Conservation (phyloP, 2,329 filamentous ascomycete genomes). For the Metarhizium humberi region DNA sequence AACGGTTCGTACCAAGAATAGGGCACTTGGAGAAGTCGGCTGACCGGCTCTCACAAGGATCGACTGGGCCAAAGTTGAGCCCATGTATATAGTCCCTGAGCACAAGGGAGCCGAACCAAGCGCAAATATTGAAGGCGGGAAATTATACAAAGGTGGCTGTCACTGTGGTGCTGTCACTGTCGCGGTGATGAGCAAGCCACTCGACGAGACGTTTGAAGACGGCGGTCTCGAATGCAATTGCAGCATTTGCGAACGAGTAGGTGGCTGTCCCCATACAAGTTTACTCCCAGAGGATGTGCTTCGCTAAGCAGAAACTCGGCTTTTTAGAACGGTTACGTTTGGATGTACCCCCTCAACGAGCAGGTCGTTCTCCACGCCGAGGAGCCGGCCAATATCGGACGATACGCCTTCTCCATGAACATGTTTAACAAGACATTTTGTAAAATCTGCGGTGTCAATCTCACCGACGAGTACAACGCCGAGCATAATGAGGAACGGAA, state of each 20-base stretch:
- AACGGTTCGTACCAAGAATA: slow-evolving; percentile 20
- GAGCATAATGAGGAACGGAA: slow-evolving; percentile 27
- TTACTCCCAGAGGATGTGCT: not conserved
- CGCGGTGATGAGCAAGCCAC: slow-evolving; percentile 30
- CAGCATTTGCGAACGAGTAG: slow-evolving; percentile 36
- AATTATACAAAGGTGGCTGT: slow-evolving; percentile 39
- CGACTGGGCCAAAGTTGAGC: slow-evolving; percentile 25
- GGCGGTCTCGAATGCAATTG: slow-evolving; percentile 37
- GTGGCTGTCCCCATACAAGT: slow-evolving; percentile 3
- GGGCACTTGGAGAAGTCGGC: not conserved
- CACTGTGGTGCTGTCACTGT: slow-evolving; percentile 42
- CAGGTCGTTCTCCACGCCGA: slow-evolving; percentile 31
- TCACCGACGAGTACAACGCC: slow-evolving; percentile 23
- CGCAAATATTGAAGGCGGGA: slow-evolving; percentile 23
- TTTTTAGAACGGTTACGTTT: slow-evolving; percentile 30
- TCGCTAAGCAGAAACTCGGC: not conserved
- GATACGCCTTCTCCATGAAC: slow-evolving; percentile 26
- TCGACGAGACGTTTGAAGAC: slow-evolving; percentile 27
- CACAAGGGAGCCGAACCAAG: slow-evolving; percentile 33
- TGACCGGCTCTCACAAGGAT: slow-evolving; percentile 17
- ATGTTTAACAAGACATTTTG: slow-evolving; percentile 36
- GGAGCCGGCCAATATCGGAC: slow-evolving; percentile 24
- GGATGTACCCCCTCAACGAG: slow-evolving; percentile 31
- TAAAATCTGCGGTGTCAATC: slow-evolving; percentile 35
- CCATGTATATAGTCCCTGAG: slow-evolving; percentile 22